phyloP scores from a whole-genome alignment of 495 filamentous ascomycete species.

The Penicillium paradoxum region DNA sequence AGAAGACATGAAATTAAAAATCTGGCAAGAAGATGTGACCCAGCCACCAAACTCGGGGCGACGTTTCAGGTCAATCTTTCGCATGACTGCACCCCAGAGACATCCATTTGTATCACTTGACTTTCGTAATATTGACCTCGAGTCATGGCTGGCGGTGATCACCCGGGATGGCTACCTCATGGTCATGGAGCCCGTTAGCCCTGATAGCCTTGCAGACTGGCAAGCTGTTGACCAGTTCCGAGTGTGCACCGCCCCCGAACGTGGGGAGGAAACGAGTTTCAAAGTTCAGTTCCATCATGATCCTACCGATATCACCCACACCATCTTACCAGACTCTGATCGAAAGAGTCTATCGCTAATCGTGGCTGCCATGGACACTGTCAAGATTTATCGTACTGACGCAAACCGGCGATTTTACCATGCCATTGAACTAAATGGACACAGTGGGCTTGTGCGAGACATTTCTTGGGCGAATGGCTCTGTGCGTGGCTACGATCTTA shows the following conservation, averaged over 20 bases:
- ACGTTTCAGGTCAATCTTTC: constrained; percentile 67
- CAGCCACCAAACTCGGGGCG: constrained; percentile 64
- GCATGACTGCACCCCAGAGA: constrained; percentile 51
- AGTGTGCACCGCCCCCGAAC: constrained; percentile 53
- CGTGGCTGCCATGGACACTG: constrained; percentile 75
- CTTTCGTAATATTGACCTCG: constrained; percentile 67
- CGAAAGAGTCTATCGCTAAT: constrained; percentile 69
- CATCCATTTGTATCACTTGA: constrained; percentile 72
- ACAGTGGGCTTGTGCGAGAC: constrained; percentile 76
- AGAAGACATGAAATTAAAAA: constrained; percentile 79
- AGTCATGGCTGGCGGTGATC: constrained; percentile 78
- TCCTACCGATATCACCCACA: constrained; percentile 68
- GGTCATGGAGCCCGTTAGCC: constrained; percentile 80
- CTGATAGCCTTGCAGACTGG: constrained; percentile 78
- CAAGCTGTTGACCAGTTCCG: constrained; percentile 64
- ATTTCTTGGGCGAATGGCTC: constrained; percentile 90
- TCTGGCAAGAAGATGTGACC: constrained; percentile 84
- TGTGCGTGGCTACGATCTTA: constrained; percentile 77
- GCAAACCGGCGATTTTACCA: constrained; percentile 65
- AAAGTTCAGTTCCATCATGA: constrained; percentile 81
- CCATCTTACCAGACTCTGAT: constrained; percentile 69
- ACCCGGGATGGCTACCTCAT: constrained; percentile 73
- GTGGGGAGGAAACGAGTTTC: constrained; percentile 83
- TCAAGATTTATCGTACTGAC: constrained; percentile 76
- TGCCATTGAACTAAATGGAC: constrained; percentile 65